phyloP scores from a whole-genome alignment of 2,329 filamentous ascomycete species.

The Paracamarosporium sp. region DNA sequence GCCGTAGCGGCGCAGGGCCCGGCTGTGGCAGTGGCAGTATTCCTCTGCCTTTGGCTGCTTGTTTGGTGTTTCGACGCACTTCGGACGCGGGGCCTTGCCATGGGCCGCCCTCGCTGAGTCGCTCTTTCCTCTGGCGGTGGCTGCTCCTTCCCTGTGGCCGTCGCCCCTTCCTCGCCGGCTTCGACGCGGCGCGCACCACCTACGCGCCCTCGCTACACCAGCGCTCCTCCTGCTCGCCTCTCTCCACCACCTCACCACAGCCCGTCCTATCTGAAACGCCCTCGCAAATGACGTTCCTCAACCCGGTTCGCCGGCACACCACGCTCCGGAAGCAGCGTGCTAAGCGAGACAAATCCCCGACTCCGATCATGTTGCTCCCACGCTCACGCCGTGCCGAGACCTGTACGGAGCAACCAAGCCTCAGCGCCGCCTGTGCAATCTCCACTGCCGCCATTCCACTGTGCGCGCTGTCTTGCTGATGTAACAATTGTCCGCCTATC shows the following conservation, averaged over 20 bases:
- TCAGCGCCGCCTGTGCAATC: constrained; percentile 5
- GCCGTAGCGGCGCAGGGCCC: not conserved
- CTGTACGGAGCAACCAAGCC: not conserved
- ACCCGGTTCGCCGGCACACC: not conserved
- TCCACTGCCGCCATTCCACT: not conserved
- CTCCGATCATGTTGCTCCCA: not conserved
- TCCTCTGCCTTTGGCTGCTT: not conserved
- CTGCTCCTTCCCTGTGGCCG: not conserved
- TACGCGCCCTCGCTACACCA: not conserved
- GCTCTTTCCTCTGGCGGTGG: too few relatives aligned
- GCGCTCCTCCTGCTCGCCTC: not conserved
- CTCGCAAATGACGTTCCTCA: constrained; percentile 4
- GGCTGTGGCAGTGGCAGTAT: not conserved
- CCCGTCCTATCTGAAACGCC: not conserved
- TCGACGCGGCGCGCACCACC: not conserved
- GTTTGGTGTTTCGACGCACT: constrained; percentile 5
- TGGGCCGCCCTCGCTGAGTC: too few relatives aligned
- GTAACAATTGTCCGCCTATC: constrained; percentile 5
- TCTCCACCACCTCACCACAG: not conserved
- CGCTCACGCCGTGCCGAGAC: not conserved
- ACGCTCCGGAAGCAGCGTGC: not conserved
- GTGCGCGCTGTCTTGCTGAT: not conserved
- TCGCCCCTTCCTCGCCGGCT: not conserved
- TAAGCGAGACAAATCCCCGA: constrained; percentile 4
- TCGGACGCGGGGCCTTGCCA: constrained; percentile 1